Conservation (phyloP, 108 stramenopile genomes). For the Nannochloropsis oceanica region DNA sequence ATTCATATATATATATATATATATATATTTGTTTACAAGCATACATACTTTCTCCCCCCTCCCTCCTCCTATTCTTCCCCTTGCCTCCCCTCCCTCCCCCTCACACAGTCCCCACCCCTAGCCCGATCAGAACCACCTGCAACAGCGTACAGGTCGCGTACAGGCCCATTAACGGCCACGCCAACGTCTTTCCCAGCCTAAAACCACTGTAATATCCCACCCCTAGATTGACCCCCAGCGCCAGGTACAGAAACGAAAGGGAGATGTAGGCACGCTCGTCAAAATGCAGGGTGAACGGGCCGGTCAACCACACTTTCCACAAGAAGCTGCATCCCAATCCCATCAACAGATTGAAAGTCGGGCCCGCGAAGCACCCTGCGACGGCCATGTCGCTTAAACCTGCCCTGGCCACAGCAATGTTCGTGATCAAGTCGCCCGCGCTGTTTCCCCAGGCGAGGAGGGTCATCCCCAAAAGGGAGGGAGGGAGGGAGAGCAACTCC, state of each 20-base stretch:
- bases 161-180: neutral
- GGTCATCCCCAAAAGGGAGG: conserved; percentile 71
- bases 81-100: no score
- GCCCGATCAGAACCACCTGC: neutral
- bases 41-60: no score
- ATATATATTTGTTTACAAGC: no score
- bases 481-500: conserved; percentile 55
- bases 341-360: conserved; percentile 83
- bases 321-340: conserved; percentile 34
- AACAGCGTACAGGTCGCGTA: neutral
- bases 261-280: neutral
- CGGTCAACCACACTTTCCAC: neutral
- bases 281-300: neutral
- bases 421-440: conserved; percentile 73
- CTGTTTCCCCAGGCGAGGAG: conserved; percentile 89
- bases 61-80: no score
- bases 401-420: conserved; percentile 78
- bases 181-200: neutral
- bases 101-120: neutral
- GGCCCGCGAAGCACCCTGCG: conserved; percentile 72
- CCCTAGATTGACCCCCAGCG: neutral
- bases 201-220: neutral
- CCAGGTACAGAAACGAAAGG: conserved; percentile 22
- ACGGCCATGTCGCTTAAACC: conserved; percentile 45
- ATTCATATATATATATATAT: no score